Base-by-base conservation (phyloP, 805 yeast species). In the Candida pini region DNA sequence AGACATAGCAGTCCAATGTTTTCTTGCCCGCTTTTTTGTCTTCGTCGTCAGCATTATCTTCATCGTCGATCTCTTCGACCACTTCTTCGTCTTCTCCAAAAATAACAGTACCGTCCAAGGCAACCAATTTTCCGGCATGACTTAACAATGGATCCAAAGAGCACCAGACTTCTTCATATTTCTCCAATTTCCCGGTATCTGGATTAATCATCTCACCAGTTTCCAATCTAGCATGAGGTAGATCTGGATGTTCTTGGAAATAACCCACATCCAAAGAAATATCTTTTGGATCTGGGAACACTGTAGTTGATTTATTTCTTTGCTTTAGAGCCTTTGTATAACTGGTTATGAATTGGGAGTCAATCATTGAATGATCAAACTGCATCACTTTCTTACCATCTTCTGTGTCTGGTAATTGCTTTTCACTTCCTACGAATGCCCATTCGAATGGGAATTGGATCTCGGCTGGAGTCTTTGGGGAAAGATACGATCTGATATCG, bases 361-460 rank as follows among this genome's bases (percentile, higher is more conserved):
- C 73, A 35, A 69, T 58, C 28, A 55, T 53, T 9, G 59, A 59
- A 43, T 68, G 71, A 20, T 59, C 49, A 47, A 71, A 73, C 43
- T 57, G 53, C 9, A 68, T 52, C 31, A 49, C 54, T 28, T 50
- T 54, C 9, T 63, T 64, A 5, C 53, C 58, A 33, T 41, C 44
- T 8, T 32, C 29, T 7, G 21, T 33, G 6, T 31, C 35, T 10
- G n/a, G 21, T 23, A 66, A 46, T 4, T 56, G 53, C 12, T 57
- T 56, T 33, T 73, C 74, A 1, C 50, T 51, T 2, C 85, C 84
- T 4, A 70, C 68, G 54, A 75, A 70, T 1, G 68, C 73, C 80
- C 81, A 73, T 45, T 78, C 77, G 43, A 74, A 74, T 16, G 72
- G 72, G 44, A 65, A 66, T n/a, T 41, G n/a, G n/a, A n/a, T n/a